Conservation (phyloP, 1,139 yeast species). For the Ogataea hybrid region DNA sequence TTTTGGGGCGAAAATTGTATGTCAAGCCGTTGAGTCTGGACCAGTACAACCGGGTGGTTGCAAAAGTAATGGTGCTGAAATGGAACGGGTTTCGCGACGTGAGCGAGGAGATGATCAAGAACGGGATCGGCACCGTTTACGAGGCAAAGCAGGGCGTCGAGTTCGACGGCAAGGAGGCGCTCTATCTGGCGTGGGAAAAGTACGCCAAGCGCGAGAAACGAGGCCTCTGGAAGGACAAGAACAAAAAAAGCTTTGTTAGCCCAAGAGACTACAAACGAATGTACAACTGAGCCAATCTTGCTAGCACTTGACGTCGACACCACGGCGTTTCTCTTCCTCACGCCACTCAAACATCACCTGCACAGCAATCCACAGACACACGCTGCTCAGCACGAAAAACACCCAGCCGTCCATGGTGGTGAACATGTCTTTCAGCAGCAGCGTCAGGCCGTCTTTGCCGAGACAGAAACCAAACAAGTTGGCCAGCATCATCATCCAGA, state of each 20-base stretch:
- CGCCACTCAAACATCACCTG: conserved; percentile 96
- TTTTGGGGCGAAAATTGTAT: conserved; percentile 65
- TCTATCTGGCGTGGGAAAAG: conserved; percentile 57
- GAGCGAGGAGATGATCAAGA: conserved; percentile 79
- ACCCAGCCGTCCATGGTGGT: conserved; percentile 64
- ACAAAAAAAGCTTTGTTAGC: conserved; percentile 48
- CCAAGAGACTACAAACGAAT: conserved; percentile 78
- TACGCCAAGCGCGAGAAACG: conserved; percentile 52
- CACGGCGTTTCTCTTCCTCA: conserved; percentile 79
- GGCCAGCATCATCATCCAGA: conserved; percentile 99
- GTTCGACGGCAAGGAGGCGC: conserved; percentile 70
- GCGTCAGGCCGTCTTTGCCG: conserved; percentile 79
- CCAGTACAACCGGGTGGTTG: conserved; percentile 88
- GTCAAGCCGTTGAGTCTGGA: conserved; percentile 79
- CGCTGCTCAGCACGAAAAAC: conserved; percentile 64
- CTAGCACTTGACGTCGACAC: conserved; percentile 77
- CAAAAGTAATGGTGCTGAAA: conserved; percentile 72
- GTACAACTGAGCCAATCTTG: conserved; percentile 11
- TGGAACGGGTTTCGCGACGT: conserved; percentile 76
- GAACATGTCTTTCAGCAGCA: conserved; percentile 68
- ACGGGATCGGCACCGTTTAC: conserved; percentile 85
- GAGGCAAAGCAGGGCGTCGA: conserved; percentile 82
- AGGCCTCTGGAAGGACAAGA: conserved; percentile 71
- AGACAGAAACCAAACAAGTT: conserved; percentile 92
- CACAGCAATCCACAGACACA: conserved; percentile 73